A percentile compares a stretch with the other conserved stretches of the same genome.
These are phyloP conservation scores for Malassezia caprae DNA, from an alignment of 1,284 basidiomycete species.

Conservation along the genomic window DNA sequence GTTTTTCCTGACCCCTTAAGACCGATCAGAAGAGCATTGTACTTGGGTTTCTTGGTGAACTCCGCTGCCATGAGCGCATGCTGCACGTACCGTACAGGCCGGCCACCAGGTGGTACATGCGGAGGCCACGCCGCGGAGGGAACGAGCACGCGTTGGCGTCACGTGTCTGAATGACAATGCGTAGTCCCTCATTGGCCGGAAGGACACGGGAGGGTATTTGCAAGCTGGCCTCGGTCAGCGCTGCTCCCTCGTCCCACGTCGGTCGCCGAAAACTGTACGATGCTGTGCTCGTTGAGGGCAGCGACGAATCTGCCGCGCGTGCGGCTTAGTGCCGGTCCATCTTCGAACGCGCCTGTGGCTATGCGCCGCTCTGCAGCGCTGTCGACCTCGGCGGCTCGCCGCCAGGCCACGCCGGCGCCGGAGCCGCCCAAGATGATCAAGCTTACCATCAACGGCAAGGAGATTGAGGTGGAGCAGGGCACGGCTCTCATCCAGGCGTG, in stretches of 20 bases:
- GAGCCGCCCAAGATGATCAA: conserved; percentile 47
- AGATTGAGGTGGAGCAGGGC: conserved; percentile 45
- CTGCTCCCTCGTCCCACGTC: neutral
- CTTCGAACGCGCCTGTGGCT: conserved; percentile 2
- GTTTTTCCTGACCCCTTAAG: conserved; percentile 30
- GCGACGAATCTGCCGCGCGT: conserved; percentile 5
- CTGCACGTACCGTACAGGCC: conserved; percentile 15
- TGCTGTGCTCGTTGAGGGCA: conserved; percentile 17
- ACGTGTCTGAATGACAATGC: conserved; percentile 12
- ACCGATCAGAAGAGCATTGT: conserved; percentile 29
- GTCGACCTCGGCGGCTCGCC: conserved; percentile 27
- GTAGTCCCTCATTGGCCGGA: conserved; percentile 10
- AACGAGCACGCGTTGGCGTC: neutral
- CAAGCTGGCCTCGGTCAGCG: neutral
- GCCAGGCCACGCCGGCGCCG: conserved; percentile 34
- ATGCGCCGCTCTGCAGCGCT: conserved; percentile 19
- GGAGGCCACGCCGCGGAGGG: neutral
- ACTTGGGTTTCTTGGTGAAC: conserved; percentile 24
- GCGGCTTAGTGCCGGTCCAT: conserved; percentile 4
- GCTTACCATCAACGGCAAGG: conserved; percentile 46
- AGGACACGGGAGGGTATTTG: conserved; percentile 10
- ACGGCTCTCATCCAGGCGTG: conserved; percentile 84
- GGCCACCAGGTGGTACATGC: conserved; percentile 18
- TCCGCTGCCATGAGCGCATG: conserved; percentile 17
- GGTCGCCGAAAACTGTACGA: conserved; percentile 12